Evolutionary conservation across 2,329 filamentous ascomycete genomes (phyloP), one percentile per base, ranked within the genome.

Genomic region (Aspergillus sp.): DNA sequence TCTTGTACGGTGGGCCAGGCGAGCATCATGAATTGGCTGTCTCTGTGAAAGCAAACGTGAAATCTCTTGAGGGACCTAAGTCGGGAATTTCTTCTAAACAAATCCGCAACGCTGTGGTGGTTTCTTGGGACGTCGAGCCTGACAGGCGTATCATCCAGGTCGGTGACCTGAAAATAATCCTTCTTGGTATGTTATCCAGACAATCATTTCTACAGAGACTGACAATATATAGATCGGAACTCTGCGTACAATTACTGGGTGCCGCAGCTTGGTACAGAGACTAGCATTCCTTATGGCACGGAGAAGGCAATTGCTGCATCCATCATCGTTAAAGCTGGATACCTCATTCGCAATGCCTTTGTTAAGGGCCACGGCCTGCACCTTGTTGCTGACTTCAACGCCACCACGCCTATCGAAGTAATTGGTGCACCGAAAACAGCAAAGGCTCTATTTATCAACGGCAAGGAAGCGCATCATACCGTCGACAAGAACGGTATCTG

Each of bases 361-460:
- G 70, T 88, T 1, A 65, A 81, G 5, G 84, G 80, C 2, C 76
- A 75, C n/a, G 80, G 80, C 1, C 77, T 93, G 4, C 78, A 82
- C 12, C 70, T 93, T 3, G 83, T 82, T 4, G 90, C 87, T 3
- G 90, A 95, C 65, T 80, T 93, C 60, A 93, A 93, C 64, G 72
- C 80, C 0, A 91, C 89, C 0, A 86, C 86, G 0, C 66, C 82
- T 0, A 72, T 93, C 13, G 88, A 92, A 62, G 78, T 93, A 20
- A 83, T 91, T 32, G 86, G 88, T 3, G 86, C 78, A 3, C 80
- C 83, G 0, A 81, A 85, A 0, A 68, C 75, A 0, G 75, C 83
- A 1, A 80, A 81, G n/a, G 78, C 76, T 9, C 74, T 89, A n/a
- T 79, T 78, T 9, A 87, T 88, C 77, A 89, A 90, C 65, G 82